phyloP scores from a whole-genome alignment of 768 basidiomycete genomes.

The Tricholoma bakamatsutake region DNA sequence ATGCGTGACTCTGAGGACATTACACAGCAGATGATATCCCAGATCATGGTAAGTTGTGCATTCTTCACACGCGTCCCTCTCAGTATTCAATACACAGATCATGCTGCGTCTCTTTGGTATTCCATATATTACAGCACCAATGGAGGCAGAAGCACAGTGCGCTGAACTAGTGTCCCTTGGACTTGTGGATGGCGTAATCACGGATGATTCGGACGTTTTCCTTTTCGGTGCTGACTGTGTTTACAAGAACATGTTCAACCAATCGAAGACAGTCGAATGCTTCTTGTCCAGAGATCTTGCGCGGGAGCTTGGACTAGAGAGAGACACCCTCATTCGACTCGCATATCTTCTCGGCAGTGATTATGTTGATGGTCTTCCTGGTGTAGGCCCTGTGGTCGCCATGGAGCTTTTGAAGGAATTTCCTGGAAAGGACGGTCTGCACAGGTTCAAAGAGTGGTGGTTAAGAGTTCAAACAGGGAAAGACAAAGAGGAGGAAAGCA shows the following conservation, averaged over 20 bases:
- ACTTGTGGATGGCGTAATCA: slow-evolving; percentile 95
- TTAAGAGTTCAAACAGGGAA: slow-evolving; percentile 83
- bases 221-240: slow-evolving; percentile 94
- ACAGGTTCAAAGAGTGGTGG: slow-evolving; percentile 95
- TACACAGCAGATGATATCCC: slow-evolving; percentile 90
- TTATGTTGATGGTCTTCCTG: slow-evolving; percentile 88
- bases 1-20: slow-evolving; percentile 94
- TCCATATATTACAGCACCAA: slow-evolving; percentile 96
- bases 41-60: slow-evolving; percentile 55
- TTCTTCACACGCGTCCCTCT: not conserved
- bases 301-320: slow-evolving; percentile 81
- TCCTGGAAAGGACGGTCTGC: slow-evolving; percentile 76
- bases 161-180: slow-evolving; percentile 82
- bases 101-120: slow-evolving; percentile 94
- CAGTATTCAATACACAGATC: slow-evolving; percentile 39
- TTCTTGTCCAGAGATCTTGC: slow-evolving; percentile 81
- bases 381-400: slow-evolving; percentile 92
- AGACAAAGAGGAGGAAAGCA: slow-evolving; percentile 69
- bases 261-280: slow-evolving; percentile 97
- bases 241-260: slow-evolving; percentile 99
- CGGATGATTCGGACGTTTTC: slow-evolving; percentile 98
- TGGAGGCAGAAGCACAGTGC: slow-evolving; percentile 99
- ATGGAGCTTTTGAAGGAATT: slow-evolving; percentile 96
- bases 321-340: slow-evolving; percentile 80
- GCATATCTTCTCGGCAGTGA: slow-evolving; percentile 96